Percentiles rank a stretch among this genome's conserved stretches.
Evolutionary conservation across 139 green algal genomes (phyloP).

Genomic region (Auxenochlorella pyrenoidosa): DNA sequence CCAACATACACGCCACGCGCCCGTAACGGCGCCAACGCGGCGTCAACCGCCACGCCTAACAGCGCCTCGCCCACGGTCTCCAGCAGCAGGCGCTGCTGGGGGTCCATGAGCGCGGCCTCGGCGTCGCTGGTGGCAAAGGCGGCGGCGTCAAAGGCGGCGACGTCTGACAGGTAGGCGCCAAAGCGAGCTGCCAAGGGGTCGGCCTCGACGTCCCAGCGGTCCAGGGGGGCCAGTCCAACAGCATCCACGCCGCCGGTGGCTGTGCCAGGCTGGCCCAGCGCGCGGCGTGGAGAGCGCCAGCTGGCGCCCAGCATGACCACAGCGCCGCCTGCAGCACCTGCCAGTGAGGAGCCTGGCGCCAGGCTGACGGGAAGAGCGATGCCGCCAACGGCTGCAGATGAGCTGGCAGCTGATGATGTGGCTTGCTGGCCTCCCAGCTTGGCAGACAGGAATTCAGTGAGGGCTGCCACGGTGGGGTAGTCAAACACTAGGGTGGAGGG

Average conservation of each 20-base stretch:
- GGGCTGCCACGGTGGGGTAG: slow-evolving; percentile 66
- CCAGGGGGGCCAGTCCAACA: slow-evolving; percentile 53
- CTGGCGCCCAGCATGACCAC: slow-evolving; percentile 15
- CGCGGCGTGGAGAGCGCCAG: slow-evolving; percentile 7
- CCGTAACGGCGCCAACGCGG: background rate
- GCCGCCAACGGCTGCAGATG: background rate
- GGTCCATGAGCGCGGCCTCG: slow-evolving; percentile 81
- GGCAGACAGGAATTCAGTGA: slow-evolving; percentile 33
- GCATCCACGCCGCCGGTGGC: slow-evolving; percentile 45
- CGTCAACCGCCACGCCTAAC: background rate
- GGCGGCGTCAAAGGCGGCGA: slow-evolving; percentile 75
- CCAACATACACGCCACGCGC: slow-evolving; percentile 74
- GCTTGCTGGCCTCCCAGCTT: background rate
- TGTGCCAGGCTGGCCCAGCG: background rate
- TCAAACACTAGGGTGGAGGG: slow-evolving; percentile 78
- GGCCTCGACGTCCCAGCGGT: slow-evolving; percentile 66
- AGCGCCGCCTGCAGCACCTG: background rate
- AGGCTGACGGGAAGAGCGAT: background rate
- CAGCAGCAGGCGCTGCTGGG: slow-evolving; percentile 63
- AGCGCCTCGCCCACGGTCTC: slow-evolving; percentile 46
- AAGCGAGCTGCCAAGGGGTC: slow-evolving; percentile 56
- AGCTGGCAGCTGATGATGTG: background rate
- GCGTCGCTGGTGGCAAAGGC: slow-evolving; percentile 65
- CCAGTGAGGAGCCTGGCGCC: background rate
- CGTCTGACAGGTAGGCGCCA: slow-evolving; percentile 56